phyloP scores from a whole-genome alignment of 2,329 filamentous ascomycete genomes.

The Colletotrichum phormii region DNA sequence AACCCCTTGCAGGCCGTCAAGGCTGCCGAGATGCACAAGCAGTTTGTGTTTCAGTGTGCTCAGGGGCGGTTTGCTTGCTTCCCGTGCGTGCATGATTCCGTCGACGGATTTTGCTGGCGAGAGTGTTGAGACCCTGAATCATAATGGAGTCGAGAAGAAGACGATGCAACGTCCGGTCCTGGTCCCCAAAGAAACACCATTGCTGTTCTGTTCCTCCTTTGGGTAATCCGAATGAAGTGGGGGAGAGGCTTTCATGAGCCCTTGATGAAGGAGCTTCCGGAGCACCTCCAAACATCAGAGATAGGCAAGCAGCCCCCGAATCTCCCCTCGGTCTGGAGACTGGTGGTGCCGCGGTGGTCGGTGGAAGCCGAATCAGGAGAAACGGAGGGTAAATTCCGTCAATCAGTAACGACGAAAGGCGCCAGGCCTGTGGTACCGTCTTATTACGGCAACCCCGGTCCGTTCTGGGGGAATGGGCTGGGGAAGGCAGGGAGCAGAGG shows the following conservation, averaged over 20 bases:
- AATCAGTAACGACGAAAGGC: slow-evolving; percentile 21
- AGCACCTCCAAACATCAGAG: background rate
- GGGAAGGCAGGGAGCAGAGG: slow-evolving; percentile 2
- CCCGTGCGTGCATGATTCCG: slow-evolving; percentile 16
- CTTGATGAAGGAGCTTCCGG: background rate
- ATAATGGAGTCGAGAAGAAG: background rate
- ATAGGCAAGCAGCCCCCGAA: slow-evolving; percentile 9
- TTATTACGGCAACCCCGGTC: background rate
- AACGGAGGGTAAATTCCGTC: slow-evolving; percentile 25
- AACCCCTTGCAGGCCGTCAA: slow-evolving; percentile 21
- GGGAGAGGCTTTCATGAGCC: background rate
- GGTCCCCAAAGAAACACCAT: background rate
- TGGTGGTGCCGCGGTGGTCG: background rate
- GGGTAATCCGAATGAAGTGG: background rate
- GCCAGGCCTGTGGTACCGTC: background rate
- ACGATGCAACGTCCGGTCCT: background rate
- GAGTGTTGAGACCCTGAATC: background rate
- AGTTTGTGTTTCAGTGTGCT: slow-evolving; percentile 18
- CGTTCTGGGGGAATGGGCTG: background rate
- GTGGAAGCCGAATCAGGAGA: background rate
- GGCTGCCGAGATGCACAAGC: slow-evolving; percentile 16
- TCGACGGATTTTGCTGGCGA: background rate
- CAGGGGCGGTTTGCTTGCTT: slow-evolving; percentile 13
- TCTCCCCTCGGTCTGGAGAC: background rate
- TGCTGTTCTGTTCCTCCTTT: background rate